Conservation (phyloP, 345 rosid species). For the Pistacia atlantica region DNA sequence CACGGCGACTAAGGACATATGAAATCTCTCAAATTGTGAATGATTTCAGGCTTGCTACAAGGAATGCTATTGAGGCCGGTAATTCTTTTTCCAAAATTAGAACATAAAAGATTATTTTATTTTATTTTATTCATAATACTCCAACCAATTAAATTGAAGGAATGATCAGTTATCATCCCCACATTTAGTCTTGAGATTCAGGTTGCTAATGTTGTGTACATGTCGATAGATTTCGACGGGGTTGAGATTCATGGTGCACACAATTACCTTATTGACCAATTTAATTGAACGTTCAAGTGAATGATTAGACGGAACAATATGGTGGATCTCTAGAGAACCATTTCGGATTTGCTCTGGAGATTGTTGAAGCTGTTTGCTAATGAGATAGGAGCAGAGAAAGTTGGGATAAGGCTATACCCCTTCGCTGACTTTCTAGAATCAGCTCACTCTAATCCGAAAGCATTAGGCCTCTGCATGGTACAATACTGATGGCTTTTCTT, state of each 20-base stretch:
- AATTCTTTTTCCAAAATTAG: constrained; percentile 15
- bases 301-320: constrained; percentile 66
- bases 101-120: constrained; percentile 27
- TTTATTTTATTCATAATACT: too few relatives aligned
- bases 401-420: constrained; percentile 70
- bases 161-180: too few relatives aligned
- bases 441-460: constrained; percentile 63
- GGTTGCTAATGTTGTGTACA: neutral
- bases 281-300: constrained; percentile 59
- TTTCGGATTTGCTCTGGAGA: constrained; percentile 60
- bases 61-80: constrained; percentile 86
- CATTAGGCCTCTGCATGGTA: constrained; percentile 62
- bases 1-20: constrained; percentile 54
- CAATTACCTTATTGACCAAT: constrained; percentile 72
- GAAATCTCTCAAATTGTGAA: constrained; percentile 69
- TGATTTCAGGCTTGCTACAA: constrained; percentile 71
- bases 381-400: constrained; percentile 74
- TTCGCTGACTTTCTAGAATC: constrained; percentile 48
- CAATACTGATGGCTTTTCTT: constrained; percentile 10
- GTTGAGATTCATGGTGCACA: constrained; percentile 83
- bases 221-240: constrained; percentile 67
- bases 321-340: constrained; percentile 75
- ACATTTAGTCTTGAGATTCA: too few relatives aligned
- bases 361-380: constrained; percentile 63
- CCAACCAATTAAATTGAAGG: too few relatives aligned